Base-by-base conservation (phyloP, 2,329 filamentous ascomycete species). In the Exophiala oligosperma region DNA sequence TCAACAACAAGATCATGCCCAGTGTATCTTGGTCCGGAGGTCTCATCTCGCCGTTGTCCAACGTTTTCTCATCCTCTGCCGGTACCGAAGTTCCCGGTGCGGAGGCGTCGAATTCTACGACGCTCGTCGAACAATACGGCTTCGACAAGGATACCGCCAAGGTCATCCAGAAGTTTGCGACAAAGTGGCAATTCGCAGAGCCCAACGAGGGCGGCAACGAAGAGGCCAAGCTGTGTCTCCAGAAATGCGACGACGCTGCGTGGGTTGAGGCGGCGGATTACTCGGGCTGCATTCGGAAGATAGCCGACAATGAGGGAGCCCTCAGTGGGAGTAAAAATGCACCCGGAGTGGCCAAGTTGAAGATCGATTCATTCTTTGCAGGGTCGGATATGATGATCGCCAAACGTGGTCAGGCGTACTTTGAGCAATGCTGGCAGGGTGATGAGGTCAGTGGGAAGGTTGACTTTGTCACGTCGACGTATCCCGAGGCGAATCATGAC, bases 321-420 rank as follows among this genome's bases (percentile, higher is more conserved):
- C 24, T 35, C 26, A 28, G 26, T 4, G 32, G 54, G 59, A 24
- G 41, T 24, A 23, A n/a, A 12, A 29, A 14, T 17, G 17, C 12
- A 32, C 17, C 35, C 49, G 53, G 29, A 17, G 21, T 3, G 17
- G 26, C 54, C 49, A 66, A 60, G 56, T 46, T 76, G 24, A 68
- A 49, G 3, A 49, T 78, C 1, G 51, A 65, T 11, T 62, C 69
- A 0, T 74, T 68, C 53, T 77, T 77, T 60, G 72, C 72, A 1
- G 71, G 68, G 14, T 69, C 65, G 2, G 79, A 80, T 67, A 61
- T 71, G 1, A 70, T 81, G 73, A 75, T 76, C 46, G 76, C 75
- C 0, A 70, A 70, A 44, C 67, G 68, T 11, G 78, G 78, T 2
- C 70, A 72, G 65, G 54, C 66, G 41, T 80, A 78, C 67, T 76